These are phyloP conservation scores for Penicillium goetzii DNA, from an alignment of 495 filamentous ascomycete species.

Conservation along the genomic window DNA sequence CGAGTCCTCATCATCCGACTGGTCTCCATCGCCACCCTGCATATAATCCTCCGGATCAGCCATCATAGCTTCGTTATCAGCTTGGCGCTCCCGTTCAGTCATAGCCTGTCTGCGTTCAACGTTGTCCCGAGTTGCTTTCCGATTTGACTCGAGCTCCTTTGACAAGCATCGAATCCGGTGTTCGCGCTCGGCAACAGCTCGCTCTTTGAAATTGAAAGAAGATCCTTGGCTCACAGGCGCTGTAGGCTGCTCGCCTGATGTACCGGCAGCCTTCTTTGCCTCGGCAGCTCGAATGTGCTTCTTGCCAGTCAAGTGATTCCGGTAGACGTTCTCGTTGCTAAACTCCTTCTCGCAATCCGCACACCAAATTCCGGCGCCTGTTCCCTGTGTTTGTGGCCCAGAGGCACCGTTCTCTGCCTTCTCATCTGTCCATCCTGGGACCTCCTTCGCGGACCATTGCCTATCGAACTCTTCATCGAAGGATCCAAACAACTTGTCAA, in stretches of 20 bases:
- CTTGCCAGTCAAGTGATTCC: constrained; percentile 82
- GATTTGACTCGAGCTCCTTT: constrained; percentile 73
- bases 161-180: constrained; percentile 78
- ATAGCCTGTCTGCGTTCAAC: constrained; percentile 93
- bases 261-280: constrained; percentile 51
- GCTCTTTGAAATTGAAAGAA: constrained; percentile 71
- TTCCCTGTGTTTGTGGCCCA: constrained; percentile 57
- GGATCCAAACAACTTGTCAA: constrained; percentile 71
- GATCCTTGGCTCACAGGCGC: constrained; percentile 33
- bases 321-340: constrained; percentile 93
- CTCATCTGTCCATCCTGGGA: constrained; percentile 78
- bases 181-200: constrained; percentile 87
- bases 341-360: constrained; percentile 91
- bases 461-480: constrained; percentile 84
- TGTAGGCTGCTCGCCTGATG: constrained; percentile 29
- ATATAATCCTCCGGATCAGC: constrained; percentile 56
- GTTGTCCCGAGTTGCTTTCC: constrained; percentile 84
- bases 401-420: constrained; percentile 45
- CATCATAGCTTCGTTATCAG: constrained; percentile 87
- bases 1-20: constrained; percentile 70
- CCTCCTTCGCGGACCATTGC: constrained; percentile 76
- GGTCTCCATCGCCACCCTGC: constrained; percentile 58
- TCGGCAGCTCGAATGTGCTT: constrained; percentile 87
- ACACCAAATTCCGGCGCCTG: constrained; percentile 80
- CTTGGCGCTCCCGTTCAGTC: constrained; percentile 91